Evolutionary conservation across 768 basidiomycete species (phyloP).

Genomic region (Naganishia onofrii): DNA sequence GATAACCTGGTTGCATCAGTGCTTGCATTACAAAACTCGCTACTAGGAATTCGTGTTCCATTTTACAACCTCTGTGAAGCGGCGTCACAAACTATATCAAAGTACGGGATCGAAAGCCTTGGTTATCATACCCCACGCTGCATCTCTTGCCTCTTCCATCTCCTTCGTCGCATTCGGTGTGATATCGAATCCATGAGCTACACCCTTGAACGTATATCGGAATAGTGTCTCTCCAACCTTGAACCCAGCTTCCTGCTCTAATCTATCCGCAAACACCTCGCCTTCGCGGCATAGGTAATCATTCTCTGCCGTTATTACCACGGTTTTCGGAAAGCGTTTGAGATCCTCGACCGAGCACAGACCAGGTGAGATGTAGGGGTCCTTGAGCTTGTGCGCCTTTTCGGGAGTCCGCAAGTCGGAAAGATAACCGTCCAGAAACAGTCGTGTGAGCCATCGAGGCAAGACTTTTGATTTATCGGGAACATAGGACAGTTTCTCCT

Average conservation of each 20-base stretch:
- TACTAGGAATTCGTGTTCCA: no score
- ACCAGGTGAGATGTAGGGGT: slow-evolving; percentile 27
- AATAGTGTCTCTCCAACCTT: slow-evolving; percentile 15
- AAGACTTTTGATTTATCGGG: slow-evolving; percentile 26
- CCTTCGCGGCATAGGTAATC: slow-evolving; percentile 30
- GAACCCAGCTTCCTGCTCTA: slow-evolving; percentile 29
- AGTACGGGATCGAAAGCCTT: slow-evolving; percentile 26
- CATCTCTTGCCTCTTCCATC: slow-evolving; percentile 26
- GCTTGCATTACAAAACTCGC: no score
- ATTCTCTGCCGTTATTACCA: slow-evolving; percentile 30
- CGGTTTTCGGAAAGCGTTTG: slow-evolving; percentile 23
- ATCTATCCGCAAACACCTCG: slow-evolving; percentile 30
- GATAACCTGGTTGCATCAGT: no score
- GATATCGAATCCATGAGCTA: slow-evolving; percentile 31
- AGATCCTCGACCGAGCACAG: slow-evolving; percentile 27
- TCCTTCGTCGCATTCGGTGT: slow-evolving; percentile 15
- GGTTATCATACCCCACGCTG: slow-evolving; percentile 31
- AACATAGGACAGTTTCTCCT: slow-evolving; percentile 26
- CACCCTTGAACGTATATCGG: slow-evolving; percentile 24
- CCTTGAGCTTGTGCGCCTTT: slow-evolving; percentile 20
- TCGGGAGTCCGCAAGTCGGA: slow-evolving; percentile 20
- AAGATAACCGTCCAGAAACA: slow-evolving; percentile 32
- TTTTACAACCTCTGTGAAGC: neutral
- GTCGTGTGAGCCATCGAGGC: slow-evolving; percentile 29
- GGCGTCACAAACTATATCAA: neutral